These are phyloP conservation scores for Curvularia sp. DNA, from an alignment of 2,329 filamentous ascomycete genomes.

Conservation along the genomic window DNA sequence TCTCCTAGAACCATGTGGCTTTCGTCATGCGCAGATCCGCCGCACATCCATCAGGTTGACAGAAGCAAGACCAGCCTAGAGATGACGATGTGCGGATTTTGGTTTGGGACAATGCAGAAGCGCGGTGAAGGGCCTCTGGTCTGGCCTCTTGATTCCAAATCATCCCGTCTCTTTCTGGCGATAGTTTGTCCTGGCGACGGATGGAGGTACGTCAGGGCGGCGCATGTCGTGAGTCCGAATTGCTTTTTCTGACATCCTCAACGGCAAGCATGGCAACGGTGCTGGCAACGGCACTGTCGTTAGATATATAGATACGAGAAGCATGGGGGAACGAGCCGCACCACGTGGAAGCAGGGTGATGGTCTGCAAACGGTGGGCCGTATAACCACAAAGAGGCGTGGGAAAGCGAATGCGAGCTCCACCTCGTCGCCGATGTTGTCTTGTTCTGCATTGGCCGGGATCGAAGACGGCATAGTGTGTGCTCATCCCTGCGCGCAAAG, in stretches of 20 bases:
- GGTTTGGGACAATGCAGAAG: background rate
- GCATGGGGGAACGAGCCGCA: background rate
- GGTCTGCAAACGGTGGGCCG: background rate
- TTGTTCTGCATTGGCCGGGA: background rate
- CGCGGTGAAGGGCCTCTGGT: background rate
- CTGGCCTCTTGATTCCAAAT: background rate
- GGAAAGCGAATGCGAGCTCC: constrained; percentile 25
- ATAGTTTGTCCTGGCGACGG: background rate
- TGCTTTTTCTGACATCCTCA: background rate
- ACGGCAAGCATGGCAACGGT: too few species aligned
- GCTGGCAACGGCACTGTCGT: background rate
- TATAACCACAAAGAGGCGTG: background rate
- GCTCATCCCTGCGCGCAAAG: constrained; percentile 10
- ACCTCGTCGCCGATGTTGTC: background rate
- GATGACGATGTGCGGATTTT: background rate
- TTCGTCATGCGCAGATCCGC: background rate
- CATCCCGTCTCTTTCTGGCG: background rate
- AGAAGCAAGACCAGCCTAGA: background rate
- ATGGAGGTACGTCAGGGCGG: background rate
- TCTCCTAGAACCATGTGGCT: background rate
- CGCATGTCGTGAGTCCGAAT: background rate
- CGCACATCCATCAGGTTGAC: background rate
- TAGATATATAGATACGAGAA: background rate
- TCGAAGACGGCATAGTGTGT: constrained; percentile 14
- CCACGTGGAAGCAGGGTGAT: background rate